Conservation (phyloP, 148 eudicot species). For the Dianthus caryophyllus region DNA sequence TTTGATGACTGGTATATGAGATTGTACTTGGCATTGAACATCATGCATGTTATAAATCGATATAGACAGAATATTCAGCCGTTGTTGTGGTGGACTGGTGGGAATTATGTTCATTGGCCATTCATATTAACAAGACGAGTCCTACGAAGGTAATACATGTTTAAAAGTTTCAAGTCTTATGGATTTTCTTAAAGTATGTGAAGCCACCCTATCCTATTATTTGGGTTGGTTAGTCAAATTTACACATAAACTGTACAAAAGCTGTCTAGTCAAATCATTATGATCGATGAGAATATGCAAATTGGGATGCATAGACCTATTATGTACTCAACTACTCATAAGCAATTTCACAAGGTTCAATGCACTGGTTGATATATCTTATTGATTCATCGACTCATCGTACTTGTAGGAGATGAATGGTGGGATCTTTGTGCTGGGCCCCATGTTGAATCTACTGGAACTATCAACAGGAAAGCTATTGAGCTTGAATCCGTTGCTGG, state of each 20-base stretch:
- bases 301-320: no score
- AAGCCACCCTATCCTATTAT: not conserved
- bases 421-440: slow-evolving; percentile 99
- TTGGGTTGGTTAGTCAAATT: not conserved
- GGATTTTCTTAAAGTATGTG: not conserved
- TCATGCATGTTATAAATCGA: not conserved
- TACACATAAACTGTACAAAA: no score
- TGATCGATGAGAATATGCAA: not conserved
- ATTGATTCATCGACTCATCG: slow-evolving; percentile 6
- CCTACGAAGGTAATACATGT: not conserved
- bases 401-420: slow-evolving; percentile 81
- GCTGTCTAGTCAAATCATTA: not conserved
- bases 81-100: not conserved
- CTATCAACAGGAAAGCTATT: slow-evolving; percentile 74
- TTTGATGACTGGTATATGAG: not conserved
- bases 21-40: not conserved
- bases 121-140: not conserved
- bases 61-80: not conserved
- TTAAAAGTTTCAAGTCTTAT: not conserved
- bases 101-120: not conserved
- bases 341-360: not conserved
- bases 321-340: no score
- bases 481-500: slow-evolving; percentile 99
- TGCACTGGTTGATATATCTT: not conserved
- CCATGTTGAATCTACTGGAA: slow-evolving; percentile 96